These are phyloP conservation scores for Boletellus deceptivus DNA, from an alignment of 1,284 basidiomycete species.

Conservation along the genomic window DNA sequence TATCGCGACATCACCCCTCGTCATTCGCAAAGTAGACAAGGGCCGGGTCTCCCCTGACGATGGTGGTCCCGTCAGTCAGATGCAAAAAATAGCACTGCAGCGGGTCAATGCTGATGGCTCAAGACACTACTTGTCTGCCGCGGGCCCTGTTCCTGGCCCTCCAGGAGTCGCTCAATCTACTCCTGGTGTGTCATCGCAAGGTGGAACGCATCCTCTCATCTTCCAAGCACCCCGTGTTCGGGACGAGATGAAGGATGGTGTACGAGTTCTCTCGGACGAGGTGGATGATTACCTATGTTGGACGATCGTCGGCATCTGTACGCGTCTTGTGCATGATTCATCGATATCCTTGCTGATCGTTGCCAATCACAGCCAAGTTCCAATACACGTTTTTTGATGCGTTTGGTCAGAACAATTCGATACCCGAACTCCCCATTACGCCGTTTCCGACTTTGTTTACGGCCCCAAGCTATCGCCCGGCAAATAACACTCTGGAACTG, in stretches of 20 bases:
- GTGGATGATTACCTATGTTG: constrained; percentile 94
- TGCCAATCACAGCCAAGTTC: constrained; percentile 66
- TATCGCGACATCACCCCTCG: constrained; percentile 80
- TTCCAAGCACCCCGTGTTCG: constrained; percentile 74
- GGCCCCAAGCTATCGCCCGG: constrained; percentile 71
- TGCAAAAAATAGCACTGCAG: constrained; percentile 94
- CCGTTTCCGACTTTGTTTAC: constrained; percentile 87
- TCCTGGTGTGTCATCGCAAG: constrained; percentile 67
- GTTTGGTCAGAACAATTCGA: constrained; percentile 70
- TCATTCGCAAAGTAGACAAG: constrained; percentile 92
- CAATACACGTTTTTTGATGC: constrained; percentile 95
- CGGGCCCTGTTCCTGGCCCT: constrained; percentile 77
- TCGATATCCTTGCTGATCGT: constrained; percentile 20
- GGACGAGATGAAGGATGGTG: constrained; percentile 73
- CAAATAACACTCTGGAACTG: constrained; percentile 74
- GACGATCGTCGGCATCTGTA: constrained; percentile 95
- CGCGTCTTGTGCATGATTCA: constrained; percentile 36
- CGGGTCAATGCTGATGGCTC: constrained; percentile 78
- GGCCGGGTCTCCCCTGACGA: constrained; percentile 79
- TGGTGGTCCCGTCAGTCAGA: constrained; percentile 90
- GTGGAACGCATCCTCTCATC: constrained; percentile 75
- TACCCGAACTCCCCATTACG: constrained; percentile 79
- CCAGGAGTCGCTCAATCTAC: constrained; percentile 62
- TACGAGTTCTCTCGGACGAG: constrained; percentile 71
- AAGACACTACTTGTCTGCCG: constrained; percentile 78